These are phyloP conservation scores for Fusarium keratoplasticum DNA, from an alignment of 2,329 filamentous ascomycete species.

Conservation along the genomic window DNA sequence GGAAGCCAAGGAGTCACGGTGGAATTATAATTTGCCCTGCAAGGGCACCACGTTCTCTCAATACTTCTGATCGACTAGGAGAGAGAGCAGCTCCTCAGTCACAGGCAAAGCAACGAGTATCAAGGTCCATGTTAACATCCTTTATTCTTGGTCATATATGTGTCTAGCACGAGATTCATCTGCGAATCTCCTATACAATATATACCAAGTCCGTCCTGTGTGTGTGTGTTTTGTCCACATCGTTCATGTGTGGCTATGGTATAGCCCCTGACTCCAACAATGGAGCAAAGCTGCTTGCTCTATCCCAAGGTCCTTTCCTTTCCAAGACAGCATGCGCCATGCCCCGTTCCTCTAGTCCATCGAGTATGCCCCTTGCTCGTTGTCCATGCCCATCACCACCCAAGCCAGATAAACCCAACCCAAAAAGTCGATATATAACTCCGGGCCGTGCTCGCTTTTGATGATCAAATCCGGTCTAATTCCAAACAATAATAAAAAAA, in stretches of 20 bases:
- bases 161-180: neutral
- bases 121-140: neutral
- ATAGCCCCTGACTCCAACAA: neutral
- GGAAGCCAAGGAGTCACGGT: neutral
- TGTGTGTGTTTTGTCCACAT: neutral
- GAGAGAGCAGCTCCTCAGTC: neutral
- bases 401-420: conserved; percentile 11
- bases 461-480: conserved; percentile 23
- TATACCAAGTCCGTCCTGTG: neutral
- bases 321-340: neutral
- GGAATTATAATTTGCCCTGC: neutral
- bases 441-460: conserved; percentile 39
- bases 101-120: neutral
- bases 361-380: neutral
- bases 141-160: neutral
- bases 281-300: neutral
- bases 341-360: neutral
- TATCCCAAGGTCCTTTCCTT: neutral
- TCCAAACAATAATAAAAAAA: conserved; percentile 4
- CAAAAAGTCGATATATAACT: conserved; percentile 35
- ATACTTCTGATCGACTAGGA: neutral
- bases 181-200: neutral
- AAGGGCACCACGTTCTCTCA: neutral
- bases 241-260: neutral
- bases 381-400: neutral